phyloP scores from a whole-genome alignment of 1,284 basidiomycete species.

The Pisolithus thermaeus region DNA sequence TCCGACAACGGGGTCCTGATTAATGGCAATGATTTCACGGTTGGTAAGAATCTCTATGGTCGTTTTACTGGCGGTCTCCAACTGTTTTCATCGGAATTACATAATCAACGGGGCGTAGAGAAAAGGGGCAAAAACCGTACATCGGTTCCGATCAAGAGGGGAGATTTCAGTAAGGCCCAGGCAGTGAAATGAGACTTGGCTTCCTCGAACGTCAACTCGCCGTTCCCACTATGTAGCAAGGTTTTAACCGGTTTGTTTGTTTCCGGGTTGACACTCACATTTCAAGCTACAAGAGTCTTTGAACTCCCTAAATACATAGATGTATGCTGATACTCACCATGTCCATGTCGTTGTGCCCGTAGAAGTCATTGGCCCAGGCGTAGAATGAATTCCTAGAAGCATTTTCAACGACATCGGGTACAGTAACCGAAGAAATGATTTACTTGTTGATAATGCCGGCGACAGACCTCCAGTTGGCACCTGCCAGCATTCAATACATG shows the following conservation, averaged over 20 bases:
- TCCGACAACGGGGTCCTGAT: slow-evolving; percentile 60
- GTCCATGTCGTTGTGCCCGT: slow-evolving; percentile 44
- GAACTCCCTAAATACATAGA: neutral
- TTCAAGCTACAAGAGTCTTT: slow-evolving; percentile 30
- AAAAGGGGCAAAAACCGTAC: slow-evolving; percentile 18
- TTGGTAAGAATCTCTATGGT: slow-evolving; percentile 55
- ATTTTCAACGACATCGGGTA: slow-evolving; percentile 3
- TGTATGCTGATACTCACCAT: slow-evolving; percentile 29
- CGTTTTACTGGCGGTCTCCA: slow-evolving; percentile 42
- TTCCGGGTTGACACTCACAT: slow-evolving; percentile 20
- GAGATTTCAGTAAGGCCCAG: slow-evolving; percentile 44
- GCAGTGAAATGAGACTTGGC: slow-evolving; percentile 43
- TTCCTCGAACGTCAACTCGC: slow-evolving; percentile 37
- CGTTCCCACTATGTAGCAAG: slow-evolving; percentile 34
- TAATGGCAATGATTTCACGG: slow-evolving; percentile 59
- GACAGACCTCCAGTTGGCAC: slow-evolving; percentile 30
- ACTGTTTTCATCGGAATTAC: slow-evolving; percentile 30
- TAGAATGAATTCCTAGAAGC: slow-evolving; percentile 37
- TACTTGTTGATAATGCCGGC: slow-evolving; percentile 36
- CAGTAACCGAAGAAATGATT: neutral
- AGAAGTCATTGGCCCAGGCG: slow-evolving; percentile 38
- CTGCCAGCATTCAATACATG: slow-evolving; percentile 12
- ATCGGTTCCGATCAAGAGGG: slow-evolving; percentile 42
- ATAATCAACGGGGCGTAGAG: neutral
- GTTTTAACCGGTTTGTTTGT: no score